Evolutionary conservation across 2,329 filamentous ascomycete species (phyloP), one percentile per base, ranked within the genome.

Genomic region (Macroventuria anomochaeta): DNA sequence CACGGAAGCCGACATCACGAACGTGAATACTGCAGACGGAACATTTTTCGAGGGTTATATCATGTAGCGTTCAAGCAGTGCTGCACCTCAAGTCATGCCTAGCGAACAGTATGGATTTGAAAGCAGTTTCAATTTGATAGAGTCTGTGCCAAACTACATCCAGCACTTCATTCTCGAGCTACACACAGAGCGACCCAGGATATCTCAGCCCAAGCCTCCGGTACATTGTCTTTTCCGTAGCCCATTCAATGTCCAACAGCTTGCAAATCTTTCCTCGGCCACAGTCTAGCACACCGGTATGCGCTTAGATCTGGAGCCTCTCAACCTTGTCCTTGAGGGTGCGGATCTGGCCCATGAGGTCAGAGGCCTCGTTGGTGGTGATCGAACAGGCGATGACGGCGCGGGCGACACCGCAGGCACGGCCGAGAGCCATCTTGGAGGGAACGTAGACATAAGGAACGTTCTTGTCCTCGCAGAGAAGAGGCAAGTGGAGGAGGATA

Each of bases 251-350:
- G 58, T 46, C n/a, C 41, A 17, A 42, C 38, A 31, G 33, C 41
- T 37, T 20, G 37, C 34, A 48, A 31, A 13, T 21, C 2, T 11
- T 20, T 18, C 15, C 36, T n/a, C n/a, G 5, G 20, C 17, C n/a
- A 2, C n/a, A 38, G 15, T 55, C 47, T 31, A 51, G 37, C 37
- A 34, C 31, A 29, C 23, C 7, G 3, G 17, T 13, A 7, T 51
- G 42, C 23, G 46, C 37, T 56, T 79, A 97, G 80, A 97, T 96
- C 82, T 93, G 92, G 65, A 97, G 84, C 69, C 93, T 86, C 84
- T 97, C 93, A 50, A 97, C 90, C 86, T 96, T 96, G 79, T 96
- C 90, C 83, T 93, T 96, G 72, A 97, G 83, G 62, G 87, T 83
- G 68, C 89, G 85, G 77, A 97, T 97, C 83, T 96, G 91, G 71